Conservation (phyloP, 139 green algal species). For the Asterochloris sp. region DNA sequence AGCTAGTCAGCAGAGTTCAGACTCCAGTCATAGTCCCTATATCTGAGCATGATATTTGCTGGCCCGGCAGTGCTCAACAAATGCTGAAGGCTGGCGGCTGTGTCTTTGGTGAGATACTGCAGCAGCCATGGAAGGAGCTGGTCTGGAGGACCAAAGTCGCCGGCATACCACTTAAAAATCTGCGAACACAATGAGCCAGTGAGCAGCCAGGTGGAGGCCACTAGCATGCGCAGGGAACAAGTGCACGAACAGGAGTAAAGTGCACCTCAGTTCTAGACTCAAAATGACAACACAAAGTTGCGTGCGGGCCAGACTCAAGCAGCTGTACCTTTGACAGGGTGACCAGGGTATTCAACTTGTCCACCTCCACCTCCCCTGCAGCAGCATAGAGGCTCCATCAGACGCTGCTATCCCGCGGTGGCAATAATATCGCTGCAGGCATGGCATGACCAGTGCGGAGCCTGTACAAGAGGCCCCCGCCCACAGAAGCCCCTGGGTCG, state of each 20-base stretch:
- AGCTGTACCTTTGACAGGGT: neutral
- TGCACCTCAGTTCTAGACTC: neutral
- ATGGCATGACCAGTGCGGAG: no score
- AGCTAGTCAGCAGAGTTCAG: conserved; percentile 22
- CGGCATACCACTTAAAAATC: conserved; percentile 89
- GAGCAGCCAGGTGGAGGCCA: conserved; percentile 23
- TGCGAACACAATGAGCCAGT: conserved; percentile 56
- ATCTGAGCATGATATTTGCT: conserved; percentile 14
- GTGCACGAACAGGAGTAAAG: neutral
- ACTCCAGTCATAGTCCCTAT: conserved; percentile 28
- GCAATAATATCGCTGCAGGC: no score
- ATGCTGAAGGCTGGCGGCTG: conserved; percentile 21
- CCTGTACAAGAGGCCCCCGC: no score
- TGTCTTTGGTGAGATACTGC: conserved; percentile 29
- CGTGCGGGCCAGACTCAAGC: neutral
- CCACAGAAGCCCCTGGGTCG: no score
- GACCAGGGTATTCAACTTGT: conserved; percentile 1
- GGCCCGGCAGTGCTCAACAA: conserved; percentile 34
- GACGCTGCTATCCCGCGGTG: no score
- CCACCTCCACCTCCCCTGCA: neutral
- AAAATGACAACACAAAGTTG: neutral
- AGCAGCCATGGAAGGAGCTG: conserved; percentile 54
- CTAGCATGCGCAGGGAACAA: neutral
- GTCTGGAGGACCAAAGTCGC: conserved; percentile 67
- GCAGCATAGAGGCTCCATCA: no score